Percentiles rank a stretch among this genome's conserved stretches.
These are phyloP conservation scores for Arthrobotrys conoides DNA, from an alignment of 2,329 filamentous ascomycete genomes.

Conservation along the genomic window DNA sequence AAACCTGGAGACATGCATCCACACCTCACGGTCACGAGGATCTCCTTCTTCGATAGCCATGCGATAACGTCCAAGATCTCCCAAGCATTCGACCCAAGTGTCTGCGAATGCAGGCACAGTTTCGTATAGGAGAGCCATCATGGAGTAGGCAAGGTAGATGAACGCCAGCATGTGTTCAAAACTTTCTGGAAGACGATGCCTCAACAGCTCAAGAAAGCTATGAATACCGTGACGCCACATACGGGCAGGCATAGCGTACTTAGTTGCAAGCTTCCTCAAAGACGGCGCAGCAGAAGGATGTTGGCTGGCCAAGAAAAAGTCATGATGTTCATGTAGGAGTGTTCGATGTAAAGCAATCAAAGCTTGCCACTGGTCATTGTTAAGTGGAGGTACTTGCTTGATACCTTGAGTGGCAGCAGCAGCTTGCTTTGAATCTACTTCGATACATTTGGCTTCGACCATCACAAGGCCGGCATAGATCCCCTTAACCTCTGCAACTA, in stretches of 20 bases:
- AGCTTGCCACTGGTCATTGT: conserved; percentile 83
- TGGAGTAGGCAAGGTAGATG: conserved; percentile 88
- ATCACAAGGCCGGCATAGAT: conserved; percentile 87
- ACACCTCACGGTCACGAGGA: conserved; percentile 80
- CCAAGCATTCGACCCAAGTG: conserved; percentile 94
- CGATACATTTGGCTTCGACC: conserved; percentile 89
- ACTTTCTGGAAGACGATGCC: conserved; percentile 80
- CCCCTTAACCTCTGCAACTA: conserved; percentile 84
- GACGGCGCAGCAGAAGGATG: conserved; percentile 82
- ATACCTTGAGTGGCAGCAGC: conserved; percentile 67
- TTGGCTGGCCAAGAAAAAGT: conserved; percentile 88
- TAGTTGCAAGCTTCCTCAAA: conserved; percentile 78
- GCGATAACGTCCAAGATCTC: conserved; percentile 80
- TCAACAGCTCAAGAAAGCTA: conserved; percentile 82
- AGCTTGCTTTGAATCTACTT: conserved; percentile 78
- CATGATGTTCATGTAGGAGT: conserved; percentile 83
- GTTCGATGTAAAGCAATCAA: conserved; percentile 86
- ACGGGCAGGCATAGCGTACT: conserved; percentile 90
- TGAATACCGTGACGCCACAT: conserved; percentile 98
- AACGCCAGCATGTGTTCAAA: conserved; percentile 92
- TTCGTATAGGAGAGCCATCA: conserved; percentile 89
- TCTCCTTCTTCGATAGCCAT: conserved; percentile 94
- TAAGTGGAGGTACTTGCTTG: conserved; percentile 67
- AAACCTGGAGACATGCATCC: conserved; percentile 82
- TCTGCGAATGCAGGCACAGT: conserved; percentile 86